Evolutionary conservation across 768 basidiomycete species (phyloP), one percentile per base, ranked within the genome.

Genomic region (Tylopilus subfusipes): DNA sequence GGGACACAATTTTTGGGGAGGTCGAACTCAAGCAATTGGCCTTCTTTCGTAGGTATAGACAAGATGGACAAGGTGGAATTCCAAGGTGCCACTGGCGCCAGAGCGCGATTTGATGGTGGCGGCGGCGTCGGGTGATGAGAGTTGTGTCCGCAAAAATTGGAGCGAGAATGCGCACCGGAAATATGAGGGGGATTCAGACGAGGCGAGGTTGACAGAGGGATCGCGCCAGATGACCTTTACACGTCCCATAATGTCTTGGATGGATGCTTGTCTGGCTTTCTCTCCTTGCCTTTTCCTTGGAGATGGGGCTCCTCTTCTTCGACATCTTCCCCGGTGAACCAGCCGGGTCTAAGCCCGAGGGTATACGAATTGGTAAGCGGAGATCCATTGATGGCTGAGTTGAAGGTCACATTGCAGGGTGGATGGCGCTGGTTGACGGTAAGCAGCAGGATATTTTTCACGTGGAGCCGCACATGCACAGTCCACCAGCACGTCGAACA

Each of bases 11-110:
- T 84, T 54, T 78, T 77, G 40, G 94, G 73, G 11, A 93, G 92
- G 60, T 96, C 88, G 63, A 96, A 93, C 66, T 86, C 85, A 22
- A 96, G 77, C n/a, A 88, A 69, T 60, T 87, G 83, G 0, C 93
- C 93, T 59, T 93, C 90, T 38, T 78, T 82, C 0, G 85, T 91
- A 5, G 88, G 84, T n/a, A 93, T 85, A 2, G 86, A 82, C 13
- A 91, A 83, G 30, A 88, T 71, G 3, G 85, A 85, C 5, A 82
- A 79, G 55, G 78, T 70, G n/a, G 58, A 58, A 42, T 61, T 25
- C 13, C 57, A 59, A 27, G 60, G 40, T 11, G 14, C 29, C 13
- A 29, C 16, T 1, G 43, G 13, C 5, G 19, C 22, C 0, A 22
- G 21, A 25, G 29, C 4, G 8, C 36, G 3, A 30, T 48, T 44